Base-by-base conservation (phyloP, 2,329 filamentous ascomycete species). In the Colletotrichum graminicola region DNA sequence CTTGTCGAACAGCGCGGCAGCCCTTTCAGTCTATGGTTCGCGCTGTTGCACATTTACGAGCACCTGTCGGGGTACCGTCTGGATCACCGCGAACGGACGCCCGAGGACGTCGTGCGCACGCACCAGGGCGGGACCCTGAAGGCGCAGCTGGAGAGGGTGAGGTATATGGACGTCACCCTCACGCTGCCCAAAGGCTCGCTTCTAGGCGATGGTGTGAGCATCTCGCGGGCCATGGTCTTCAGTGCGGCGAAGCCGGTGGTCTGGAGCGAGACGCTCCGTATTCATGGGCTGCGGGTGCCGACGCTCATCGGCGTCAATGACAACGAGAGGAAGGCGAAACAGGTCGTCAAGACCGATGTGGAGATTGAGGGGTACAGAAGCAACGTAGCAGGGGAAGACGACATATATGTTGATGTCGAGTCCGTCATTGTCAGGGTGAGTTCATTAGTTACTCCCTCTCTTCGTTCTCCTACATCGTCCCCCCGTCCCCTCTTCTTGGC, bases 231-330 rank as follows among this genome's bases (percentile, higher is more conserved):
- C 77, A 45, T 71, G 56, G 43, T 66, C 21, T 62, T 66, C 56
- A 26, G 21, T 18, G 18, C 41, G 11, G 41, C 32, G 47, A 49
- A 29, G 52, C n/a, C 49, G 21, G 29, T 34, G 16, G 41, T 55
- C 23, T 62, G 66, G 39, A 77, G 75, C 75, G 77, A 75, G 72
- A 77, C 69, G 49, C 78, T 92, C 56, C 83, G 84, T 47, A 78
- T 94, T 11, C 84, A 86, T 57, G 85, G 87, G 26, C 78, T 94
- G 62, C 85, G 85, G 47, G 84, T 94, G 12, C 91, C 92, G 34
- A 90, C 89, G 41, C 79, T 95, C 61, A 88, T 95, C 57, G 93
- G 93, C 0, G 88, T 95, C 36, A 94, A 95, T 76, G 79, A 83
- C 29, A 92, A 94, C 76, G 93, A 95, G 84, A 84, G 93, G 73